These are phyloP conservation scores for Fusarium mexicanum DNA, from an alignment of 2,329 filamentous ascomycete species.

Conservation along the genomic window DNA sequence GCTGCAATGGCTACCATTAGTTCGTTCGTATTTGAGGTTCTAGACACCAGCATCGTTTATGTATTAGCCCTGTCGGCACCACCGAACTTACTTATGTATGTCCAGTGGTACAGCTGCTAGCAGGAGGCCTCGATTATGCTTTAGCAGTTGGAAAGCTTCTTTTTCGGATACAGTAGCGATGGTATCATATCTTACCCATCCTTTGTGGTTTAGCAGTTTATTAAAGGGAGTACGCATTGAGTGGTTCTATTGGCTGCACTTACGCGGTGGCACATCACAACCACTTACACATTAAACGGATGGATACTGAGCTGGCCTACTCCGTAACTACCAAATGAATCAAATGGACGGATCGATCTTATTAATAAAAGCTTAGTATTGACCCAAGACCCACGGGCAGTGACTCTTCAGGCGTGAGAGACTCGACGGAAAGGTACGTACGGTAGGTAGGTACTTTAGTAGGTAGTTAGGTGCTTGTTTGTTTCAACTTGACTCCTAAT, in stretches of 20 bases:
- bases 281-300: background rate
- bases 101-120: background rate
- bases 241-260: background rate
- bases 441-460: background rate
- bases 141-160: background rate
- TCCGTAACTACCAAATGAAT: background rate
- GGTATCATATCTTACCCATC: background rate
- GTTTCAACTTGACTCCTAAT: background rate
- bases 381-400: conserved; percentile 5
- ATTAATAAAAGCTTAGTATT: background rate
- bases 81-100: conserved; percentile 1
- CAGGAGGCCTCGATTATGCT: background rate
- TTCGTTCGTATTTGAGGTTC: conserved; percentile 1
- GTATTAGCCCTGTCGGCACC: background rate
- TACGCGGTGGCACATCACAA: background rate
- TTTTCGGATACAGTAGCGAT: background rate
- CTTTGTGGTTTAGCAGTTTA: background rate
- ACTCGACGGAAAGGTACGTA: background rate
- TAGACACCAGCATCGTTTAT: background rate
- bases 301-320: background rate
- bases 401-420: conserved; percentile 15
- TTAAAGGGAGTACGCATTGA: background rate
- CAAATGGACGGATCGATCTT: background rate
- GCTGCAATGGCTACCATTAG: background rate
- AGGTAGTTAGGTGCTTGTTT: background rate